phyloP scores from a whole-genome alignment of 768 basidiomycete species.

The Xerocomellus amylosporus region DNA sequence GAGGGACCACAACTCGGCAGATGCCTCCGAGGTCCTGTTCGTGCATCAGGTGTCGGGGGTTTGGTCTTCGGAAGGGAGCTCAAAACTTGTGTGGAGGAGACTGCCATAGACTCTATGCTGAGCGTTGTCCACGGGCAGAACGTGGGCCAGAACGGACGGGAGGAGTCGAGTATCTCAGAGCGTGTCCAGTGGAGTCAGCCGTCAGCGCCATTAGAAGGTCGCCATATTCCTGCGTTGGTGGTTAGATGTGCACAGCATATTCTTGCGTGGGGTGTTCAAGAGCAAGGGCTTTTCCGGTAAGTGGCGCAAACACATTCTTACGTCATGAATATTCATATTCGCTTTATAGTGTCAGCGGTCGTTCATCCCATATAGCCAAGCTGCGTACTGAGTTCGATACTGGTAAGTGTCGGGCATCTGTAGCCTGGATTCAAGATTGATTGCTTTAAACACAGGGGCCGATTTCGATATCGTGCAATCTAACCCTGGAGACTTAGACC shows the following conservation, averaged over 20 bases:
- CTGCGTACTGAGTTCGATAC: slow-evolving; percentile 80
- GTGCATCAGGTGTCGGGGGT: slow-evolving; percentile 41
- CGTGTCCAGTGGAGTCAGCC: slow-evolving; percentile 16
- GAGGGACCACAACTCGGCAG: slow-evolving; percentile 57
- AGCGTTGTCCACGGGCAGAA: slow-evolving; percentile 6
- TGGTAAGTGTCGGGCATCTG: slow-evolving; percentile 40
- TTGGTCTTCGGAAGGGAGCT: slow-evolving; percentile 69
- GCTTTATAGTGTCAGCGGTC: slow-evolving; percentile 67
- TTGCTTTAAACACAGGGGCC: slow-evolving; percentile 49
- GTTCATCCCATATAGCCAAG: slow-evolving; percentile 74
- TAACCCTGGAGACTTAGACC: slow-evolving; percentile 84
- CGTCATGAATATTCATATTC: slow-evolving; percentile 5
- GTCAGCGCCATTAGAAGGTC: slow-evolving; percentile 40
- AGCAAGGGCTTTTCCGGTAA: slow-evolving; percentile 84
- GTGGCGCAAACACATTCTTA: slow-evolving; percentile 22
- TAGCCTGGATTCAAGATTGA: slow-evolving; percentile 5
- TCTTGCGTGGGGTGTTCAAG: slow-evolving; percentile 77
- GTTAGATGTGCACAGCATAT: slow-evolving; percentile 82
- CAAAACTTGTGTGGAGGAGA: slow-evolving; percentile 52
- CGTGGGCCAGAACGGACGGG: not conserved
- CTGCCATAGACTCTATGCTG: slow-evolving; percentile 41
- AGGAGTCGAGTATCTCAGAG: not conserved
- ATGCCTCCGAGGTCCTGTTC: slow-evolving; percentile 53
- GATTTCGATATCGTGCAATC: slow-evolving; percentile 82
- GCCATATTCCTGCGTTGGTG: slow-evolving; percentile 69